phyloP scores from a whole-genome alignment of 768 basidiomycete species.

The Sarcodon sp. region DNA sequence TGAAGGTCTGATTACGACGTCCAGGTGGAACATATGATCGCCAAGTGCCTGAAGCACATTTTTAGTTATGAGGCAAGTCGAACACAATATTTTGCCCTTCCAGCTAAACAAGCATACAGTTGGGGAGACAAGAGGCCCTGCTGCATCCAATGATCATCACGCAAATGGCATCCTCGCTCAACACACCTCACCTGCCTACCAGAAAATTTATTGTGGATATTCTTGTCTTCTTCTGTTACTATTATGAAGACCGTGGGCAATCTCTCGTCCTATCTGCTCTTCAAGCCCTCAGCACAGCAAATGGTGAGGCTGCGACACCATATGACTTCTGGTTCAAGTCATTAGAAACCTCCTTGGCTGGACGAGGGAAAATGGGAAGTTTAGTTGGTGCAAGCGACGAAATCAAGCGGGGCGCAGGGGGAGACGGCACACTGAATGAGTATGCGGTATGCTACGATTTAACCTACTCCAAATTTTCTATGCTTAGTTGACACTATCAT shows the following conservation, averaged over 20 bases:
- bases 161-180: constrained; percentile 73
- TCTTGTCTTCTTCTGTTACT: constrained; percentile 60
- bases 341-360: constrained; percentile 61
- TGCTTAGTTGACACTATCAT: background rate
- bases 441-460: constrained; percentile 52
- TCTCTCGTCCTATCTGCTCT: constrained; percentile 64
- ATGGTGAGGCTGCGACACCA: constrained; percentile 38
- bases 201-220: constrained; percentile 74
- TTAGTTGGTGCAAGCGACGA: constrained; percentile 92
- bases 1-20: constrained; percentile 46
- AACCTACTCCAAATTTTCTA: constrained; percentile 2
- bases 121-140: constrained; percentile 60
- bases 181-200: constrained; percentile 66
- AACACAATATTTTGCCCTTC: constrained; percentile 4
- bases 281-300: constrained; percentile 56
- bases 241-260: constrained; percentile 45
- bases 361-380: constrained; percentile 91
- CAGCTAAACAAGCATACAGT: constrained; percentile 23
- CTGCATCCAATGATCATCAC: constrained; percentile 62
- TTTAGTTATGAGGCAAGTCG: constrained; percentile 49
- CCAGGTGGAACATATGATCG: constrained; percentile 72
- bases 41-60: constrained; percentile 77
- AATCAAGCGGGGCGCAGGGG: constrained; percentile 51
- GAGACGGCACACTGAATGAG: constrained; percentile 63
- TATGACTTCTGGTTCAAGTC: constrained; percentile 90